Base-by-base conservation (phyloP, 345 rosid genomes). In the Psidium guajava region DNA sequence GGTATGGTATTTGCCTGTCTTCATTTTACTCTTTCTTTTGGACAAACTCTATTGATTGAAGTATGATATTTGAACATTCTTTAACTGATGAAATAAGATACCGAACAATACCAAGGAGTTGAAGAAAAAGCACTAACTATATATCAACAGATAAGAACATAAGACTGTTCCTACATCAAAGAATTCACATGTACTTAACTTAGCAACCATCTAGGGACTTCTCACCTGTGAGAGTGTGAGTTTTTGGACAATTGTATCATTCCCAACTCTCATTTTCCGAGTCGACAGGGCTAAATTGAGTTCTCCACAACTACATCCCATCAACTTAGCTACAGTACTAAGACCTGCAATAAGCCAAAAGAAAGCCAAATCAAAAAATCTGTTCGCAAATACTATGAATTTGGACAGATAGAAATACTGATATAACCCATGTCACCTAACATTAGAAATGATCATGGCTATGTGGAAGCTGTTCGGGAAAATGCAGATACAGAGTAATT, bases 181-280 rank as follows among this genome's bases (percentile, higher is more conserved):
- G 77, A 69, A 69, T 69, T 32, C 77, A 69, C 3, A 5, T 22
- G 5, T 22, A 22, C 24, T 54, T 54, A 8, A 54, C 25, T 21
- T 18, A 69, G 77, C 47, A 32, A 69, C 77, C 22, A 59, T 54
- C 40, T 56, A 59, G 49, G 75, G 54, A 32, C 40, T 58, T 86
- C 88, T 87, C 86, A 95, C 99, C 98, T 97, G 99, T 20, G 98
- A 91, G 83, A 92, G 87, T 6, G 98, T 95, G 84, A 97, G 92
- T 90, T 94, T 95, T 87, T 97, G 98, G 87, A 94, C 92, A 86
- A 97, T 94, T 84, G 88, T 97, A 86, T 97, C 99, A 85, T 91
- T 95, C 64, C 99, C 97, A 90, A 95, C 99, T 92, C 91, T 94
- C 98, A 97, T 97, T 82, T 94, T 96, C 86, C 95, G 98, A 86